phyloP scores from a whole-genome alignment of 768 basidiomycete species.

The Russula abietina region DNA sequence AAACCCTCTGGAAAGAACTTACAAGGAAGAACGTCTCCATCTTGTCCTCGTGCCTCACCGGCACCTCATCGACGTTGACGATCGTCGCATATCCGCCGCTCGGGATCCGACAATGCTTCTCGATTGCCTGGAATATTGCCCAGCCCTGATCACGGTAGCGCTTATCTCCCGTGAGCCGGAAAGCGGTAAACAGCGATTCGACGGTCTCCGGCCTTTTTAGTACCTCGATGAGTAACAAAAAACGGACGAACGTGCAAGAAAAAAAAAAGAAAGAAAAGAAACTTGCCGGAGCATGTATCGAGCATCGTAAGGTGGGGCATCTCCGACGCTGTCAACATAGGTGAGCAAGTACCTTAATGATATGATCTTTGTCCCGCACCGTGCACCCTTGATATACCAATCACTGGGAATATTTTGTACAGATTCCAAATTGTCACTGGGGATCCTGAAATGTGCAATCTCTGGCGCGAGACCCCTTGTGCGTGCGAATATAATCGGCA shows the following conservation, averaged over 20 bases:
- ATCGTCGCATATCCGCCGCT: constrained; percentile 81
- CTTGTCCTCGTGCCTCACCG: constrained; percentile 67
- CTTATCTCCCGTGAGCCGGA: constrained; percentile 78
- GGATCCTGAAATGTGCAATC: constrained; percentile 77
- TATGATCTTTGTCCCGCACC: constrained; percentile 35
- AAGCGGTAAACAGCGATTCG: constrained; percentile 90
- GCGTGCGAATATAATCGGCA: not conserved
- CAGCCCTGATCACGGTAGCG: constrained; percentile 81
- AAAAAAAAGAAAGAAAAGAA: constrained; percentile 3
- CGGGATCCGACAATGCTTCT: constrained; percentile 70
- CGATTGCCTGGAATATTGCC: constrained; percentile 85
- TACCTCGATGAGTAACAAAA: not conserved
- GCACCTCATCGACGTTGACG: constrained; percentile 75
- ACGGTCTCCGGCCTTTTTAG: constrained; percentile 77
- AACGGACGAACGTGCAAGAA: not conserved
- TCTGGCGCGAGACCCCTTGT: constrained; percentile 87
- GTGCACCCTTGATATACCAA: constrained; percentile 89
- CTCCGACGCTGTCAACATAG: constrained; percentile 25
- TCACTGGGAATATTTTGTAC: constrained; percentile 47
- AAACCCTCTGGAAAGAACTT: constrained; percentile 28
- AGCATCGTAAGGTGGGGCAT: constrained; percentile 59
- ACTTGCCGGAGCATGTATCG: constrained; percentile 83
- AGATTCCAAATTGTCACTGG: constrained; percentile 47
- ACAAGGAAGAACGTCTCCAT: constrained; percentile 97
- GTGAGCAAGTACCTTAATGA: not conserved